These are phyloP conservation scores for Dimocarpus longan DNA, from an alignment of 345 rosid species.

Conservation along the genomic window DNA sequence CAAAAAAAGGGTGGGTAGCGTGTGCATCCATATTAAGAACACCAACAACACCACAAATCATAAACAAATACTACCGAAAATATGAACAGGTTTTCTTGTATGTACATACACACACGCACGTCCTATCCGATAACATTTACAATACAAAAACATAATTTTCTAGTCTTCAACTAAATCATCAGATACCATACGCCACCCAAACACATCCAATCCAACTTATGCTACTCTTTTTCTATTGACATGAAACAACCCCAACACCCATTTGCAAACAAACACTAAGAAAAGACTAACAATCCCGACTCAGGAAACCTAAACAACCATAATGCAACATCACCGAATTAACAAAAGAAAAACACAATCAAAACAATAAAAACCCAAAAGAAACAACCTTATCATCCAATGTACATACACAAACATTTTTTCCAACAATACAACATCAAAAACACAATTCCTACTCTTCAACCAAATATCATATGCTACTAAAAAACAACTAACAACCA, in stretches of 20 bases:
- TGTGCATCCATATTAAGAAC: neutral
- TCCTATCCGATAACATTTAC: neutral
- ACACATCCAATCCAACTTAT: neutral
- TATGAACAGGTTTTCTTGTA: neutral
- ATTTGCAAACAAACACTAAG: neutral
- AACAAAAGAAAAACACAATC: too few relatives aligned
- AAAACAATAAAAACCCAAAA: neutral
- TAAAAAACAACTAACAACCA: too few relatives aligned
- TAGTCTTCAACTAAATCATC: neutral
- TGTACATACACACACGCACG: neutral
- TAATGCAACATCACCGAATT: neutral
- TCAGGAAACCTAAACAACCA: neutral
- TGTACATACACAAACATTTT: too few relatives aligned
- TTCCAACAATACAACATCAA: too few relatives aligned
- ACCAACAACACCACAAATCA: neutral
- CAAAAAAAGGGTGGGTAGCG: neutral
- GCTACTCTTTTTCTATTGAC: neutral
- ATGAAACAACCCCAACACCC: neutral
- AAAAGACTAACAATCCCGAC: neutral
- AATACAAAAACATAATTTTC: neutral
- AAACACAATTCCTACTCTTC: too few relatives aligned
- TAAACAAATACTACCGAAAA: neutral
- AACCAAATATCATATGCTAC: too few relatives aligned
- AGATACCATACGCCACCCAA: neutral
- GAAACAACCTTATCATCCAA: constrained; percentile 19